Conservation (phyloP, 2,329 filamentous ascomycete genomes). For the Penicillium sp. region DNA sequence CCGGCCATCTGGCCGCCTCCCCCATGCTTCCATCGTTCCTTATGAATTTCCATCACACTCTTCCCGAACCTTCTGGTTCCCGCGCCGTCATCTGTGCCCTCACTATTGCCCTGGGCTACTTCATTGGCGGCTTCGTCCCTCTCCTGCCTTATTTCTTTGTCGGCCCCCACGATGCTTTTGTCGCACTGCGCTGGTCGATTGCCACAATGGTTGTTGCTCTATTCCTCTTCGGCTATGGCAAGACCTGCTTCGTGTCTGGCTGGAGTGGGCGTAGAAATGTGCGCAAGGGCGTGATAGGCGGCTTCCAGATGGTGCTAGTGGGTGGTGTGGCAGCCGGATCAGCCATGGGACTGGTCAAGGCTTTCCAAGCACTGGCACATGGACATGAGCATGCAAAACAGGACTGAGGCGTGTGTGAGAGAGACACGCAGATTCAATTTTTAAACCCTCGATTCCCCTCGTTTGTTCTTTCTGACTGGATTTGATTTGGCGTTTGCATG, state of each 20-base stretch:
- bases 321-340: constrained; percentile 46
- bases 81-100: constrained; percentile 44
- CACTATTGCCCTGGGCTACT: constrained; percentile 47
- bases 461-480: neutral
- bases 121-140: constrained; percentile 52
- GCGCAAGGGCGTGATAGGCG: constrained; percentile 39
- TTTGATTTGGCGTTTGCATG: constrained; percentile 16
- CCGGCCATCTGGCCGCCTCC: constrained; percentile 41
- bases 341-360: constrained; percentile 47
- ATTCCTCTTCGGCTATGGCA: constrained; percentile 56
- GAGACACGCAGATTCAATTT: neutral
- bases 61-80: constrained; percentile 44
- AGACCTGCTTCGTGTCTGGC: constrained; percentile 48
- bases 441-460: constrained; percentile 4
- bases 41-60: constrained; percentile 48
- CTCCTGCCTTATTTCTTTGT: constrained; percentile 64
- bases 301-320: constrained; percentile 47
- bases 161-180: constrained; percentile 76
- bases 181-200: constrained; percentile 66
- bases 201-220: constrained; percentile 55
- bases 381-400: constrained; percentile 17
- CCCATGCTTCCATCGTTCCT: constrained; percentile 45
- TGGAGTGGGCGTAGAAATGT: constrained; percentile 42
- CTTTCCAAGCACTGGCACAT: constrained; percentile 40
- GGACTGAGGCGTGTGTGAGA: neutral